Evolutionary conservation across 2,329 filamentous ascomycete genomes (phyloP), one percentile per base, ranked within the genome.

Genomic region (Fusarium goolgardi): DNA sequence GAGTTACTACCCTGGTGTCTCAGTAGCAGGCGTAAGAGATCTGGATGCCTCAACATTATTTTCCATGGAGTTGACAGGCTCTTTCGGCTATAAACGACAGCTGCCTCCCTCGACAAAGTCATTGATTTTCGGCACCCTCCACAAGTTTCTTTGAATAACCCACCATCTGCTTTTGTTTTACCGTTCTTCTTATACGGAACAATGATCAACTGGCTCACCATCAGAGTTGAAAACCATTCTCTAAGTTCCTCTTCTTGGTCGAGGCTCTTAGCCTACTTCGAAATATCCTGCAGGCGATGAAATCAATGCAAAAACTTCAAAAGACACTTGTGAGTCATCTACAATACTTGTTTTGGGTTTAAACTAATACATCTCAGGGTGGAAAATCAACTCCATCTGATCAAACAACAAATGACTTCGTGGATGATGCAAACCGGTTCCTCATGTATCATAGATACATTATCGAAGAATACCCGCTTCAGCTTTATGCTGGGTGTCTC

Each of bases 351-450:
- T n/a, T 4, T 4, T 11, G 2, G 18, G 9, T 6, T n/a, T 1
- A 37, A 20, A 20, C 35, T 39, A 13, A 20, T 39, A 8, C 20
- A 0, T 2, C 0, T 3, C 3, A 13, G 35, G 35, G n/a, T 20
- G 35, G 35, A 39, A 39, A 13, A 11, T 39, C 35, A 41, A 23
- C 4, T 20, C 6, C 39, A 13, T 12, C 6, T 9, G 20, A 40
- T 0, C 5, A 40, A 16, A 6, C 23, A 4, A 15, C 6, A 0
- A 21, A 16, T 2, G n/a, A 31, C 2, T 7, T 45, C 1, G 7
- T 5, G 1, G 5, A 16, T 15, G 43, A 45, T 4, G n/a, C 43
- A 10, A 6, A 29, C 2, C 13, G 43, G 3, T 46, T 46, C 5
- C 12, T 29, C 2, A 8, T 46, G 0, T 5, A 6, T 4, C 27